Evolutionary conservation across 495 filamentous ascomycete species (phyloP).

Genomic region (Xylaria venustula): DNA sequence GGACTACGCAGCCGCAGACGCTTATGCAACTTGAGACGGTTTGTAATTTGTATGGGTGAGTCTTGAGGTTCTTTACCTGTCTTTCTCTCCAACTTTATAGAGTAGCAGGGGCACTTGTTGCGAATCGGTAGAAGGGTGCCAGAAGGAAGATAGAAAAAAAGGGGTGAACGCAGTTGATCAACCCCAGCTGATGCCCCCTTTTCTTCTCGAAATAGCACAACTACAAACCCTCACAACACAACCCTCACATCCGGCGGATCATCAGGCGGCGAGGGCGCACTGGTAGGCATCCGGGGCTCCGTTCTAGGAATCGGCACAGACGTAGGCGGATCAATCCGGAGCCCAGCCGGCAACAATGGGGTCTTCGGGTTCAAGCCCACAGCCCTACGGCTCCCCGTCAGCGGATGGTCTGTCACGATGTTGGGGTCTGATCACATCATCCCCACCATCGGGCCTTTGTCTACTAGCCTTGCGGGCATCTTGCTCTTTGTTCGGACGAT

Average conservation of each 20-base stretch:
- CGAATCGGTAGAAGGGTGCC: too few species aligned
- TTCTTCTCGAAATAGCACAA: constrained; percentile 33
- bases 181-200: neutral
- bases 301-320: constrained; percentile 68
- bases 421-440: constrained; percentile 59
- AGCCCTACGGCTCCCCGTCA: constrained; percentile 54
- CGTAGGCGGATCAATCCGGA: constrained; percentile 66
- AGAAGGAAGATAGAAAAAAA: too few species aligned
- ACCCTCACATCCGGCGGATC: constrained; percentile 60
- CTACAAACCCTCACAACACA: constrained; percentile 57
- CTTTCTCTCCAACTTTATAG: neutral
- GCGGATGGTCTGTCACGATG: constrained; percentile 49
- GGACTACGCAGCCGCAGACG: constrained; percentile 58
- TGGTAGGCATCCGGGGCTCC: constrained; percentile 59
- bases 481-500: constrained; percentile 63
- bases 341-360: constrained; percentile 63
- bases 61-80: neutral
- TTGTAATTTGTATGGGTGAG: constrained; percentile 56
- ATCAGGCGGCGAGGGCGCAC: constrained; percentile 64
- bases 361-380: constrained; percentile 67
- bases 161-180: neutral
- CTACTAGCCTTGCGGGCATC: constrained; percentile 59
- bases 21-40: constrained; percentile 61
- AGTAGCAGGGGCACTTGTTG: too few species aligned
- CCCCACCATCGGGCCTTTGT: constrained; percentile 62